These are phyloP conservation scores for Tremella yokohamensis DNA, from an alignment of 768 basidiomycete species.

Conservation along the genomic window DNA sequence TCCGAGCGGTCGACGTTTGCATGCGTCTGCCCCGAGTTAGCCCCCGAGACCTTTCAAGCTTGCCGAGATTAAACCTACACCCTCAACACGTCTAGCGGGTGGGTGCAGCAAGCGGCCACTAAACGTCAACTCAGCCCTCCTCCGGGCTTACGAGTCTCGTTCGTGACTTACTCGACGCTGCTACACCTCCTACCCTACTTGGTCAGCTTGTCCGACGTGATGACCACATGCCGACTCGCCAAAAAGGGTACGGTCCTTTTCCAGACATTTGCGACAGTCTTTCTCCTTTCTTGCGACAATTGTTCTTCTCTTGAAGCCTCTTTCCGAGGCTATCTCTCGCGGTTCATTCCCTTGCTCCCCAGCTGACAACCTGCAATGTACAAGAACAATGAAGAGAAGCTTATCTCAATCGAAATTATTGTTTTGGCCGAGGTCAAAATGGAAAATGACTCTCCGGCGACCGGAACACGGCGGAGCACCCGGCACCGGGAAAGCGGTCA, in stretches of 20 bases:
- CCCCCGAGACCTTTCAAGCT: background rate
- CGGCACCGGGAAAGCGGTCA: too few relatives aligned
- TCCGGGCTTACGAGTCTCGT: background rate
- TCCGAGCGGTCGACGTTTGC: slow-evolving; percentile 37
- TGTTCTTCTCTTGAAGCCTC: too few relatives aligned
- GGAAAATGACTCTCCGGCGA: too few relatives aligned
- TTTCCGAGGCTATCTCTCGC: too few relatives aligned
- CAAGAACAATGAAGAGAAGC: too few relatives aligned
- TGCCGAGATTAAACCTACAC: slow-evolving; percentile 27
- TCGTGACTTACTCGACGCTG: slow-evolving; percentile 34
- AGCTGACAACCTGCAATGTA: too few relatives aligned
- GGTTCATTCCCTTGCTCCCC: too few relatives aligned
- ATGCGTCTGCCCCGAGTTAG: slow-evolving; percentile 28
- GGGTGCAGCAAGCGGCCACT: slow-evolving; percentile 48
- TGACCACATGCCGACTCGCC: slow-evolving; percentile 23
- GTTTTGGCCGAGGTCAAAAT: too few relatives aligned
- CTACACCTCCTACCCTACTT: slow-evolving; percentile 25
- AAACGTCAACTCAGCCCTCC: slow-evolving; percentile 3
- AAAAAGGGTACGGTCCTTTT: slow-evolving; percentile 30
- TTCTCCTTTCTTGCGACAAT: too few relatives aligned
- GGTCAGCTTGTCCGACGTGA: slow-evolving; percentile 7
- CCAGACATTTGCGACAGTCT: too few relatives aligned
- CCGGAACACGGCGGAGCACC: too few relatives aligned
- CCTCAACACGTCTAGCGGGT: slow-evolving; percentile 45
- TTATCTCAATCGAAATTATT: too few relatives aligned